These are phyloP conservation scores for barrel medic (Medicago truncatula) DNA, from an alignment of 306 rosid genomes.

Conservation along the genomic window MtrunA17r5.0-ANR NC_053044.1:27747001-27747500, in stretches of 20 bases:
- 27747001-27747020: too few species aligned
- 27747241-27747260: too few species aligned
- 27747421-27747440: slow-evolving; percentile 22
- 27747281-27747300: neutral
- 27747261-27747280: too few species aligned
- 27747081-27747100: too few species aligned
- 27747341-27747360: slow-evolving; percentile 69
- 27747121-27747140: too few species aligned
- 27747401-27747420: slow-evolving; percentile 63
- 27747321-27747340: slow-evolving; percentile 77
- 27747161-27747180: too few species aligned
- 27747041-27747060: too few species aligned
- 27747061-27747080: too few species aligned
- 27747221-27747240: too few species aligned
- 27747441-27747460: slow-evolving; percentile 36
- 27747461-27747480: slow-evolving; percentile 64
- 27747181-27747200: neutral
- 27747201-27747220: neutral
- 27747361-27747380: slow-evolving; percentile 66
- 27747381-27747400: slow-evolving; percentile 55
- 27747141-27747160: too few species aligned
- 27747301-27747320: slow-evolving; percentile 49
- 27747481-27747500: neutral
- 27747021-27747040: too few species aligned
- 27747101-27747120: too few species aligned